Conservation (phyloP, 352 stramenopile species). For the Phytopythium aichiense region DNA sequence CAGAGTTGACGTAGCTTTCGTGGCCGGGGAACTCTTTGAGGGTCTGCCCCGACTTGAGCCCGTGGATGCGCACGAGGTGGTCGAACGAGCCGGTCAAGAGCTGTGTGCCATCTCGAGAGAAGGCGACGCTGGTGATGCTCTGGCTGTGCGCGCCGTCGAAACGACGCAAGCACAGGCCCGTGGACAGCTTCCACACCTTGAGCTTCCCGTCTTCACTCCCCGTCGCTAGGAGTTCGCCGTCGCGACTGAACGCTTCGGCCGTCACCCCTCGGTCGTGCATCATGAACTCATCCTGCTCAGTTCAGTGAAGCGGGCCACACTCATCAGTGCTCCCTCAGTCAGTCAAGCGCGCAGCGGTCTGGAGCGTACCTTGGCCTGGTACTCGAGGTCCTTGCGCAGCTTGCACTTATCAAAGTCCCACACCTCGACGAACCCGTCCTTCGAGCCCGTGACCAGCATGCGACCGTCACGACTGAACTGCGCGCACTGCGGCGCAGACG, state of each 20-base stretch:
- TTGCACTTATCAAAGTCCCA: slow-evolving; percentile 91
- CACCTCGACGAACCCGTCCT: slow-evolving; percentile 94
- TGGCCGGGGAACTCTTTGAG: slow-evolving; percentile 95
- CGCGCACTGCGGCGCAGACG: slow-evolving; percentile 73
- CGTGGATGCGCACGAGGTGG: slow-evolving; percentile 90
- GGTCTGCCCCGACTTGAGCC: slow-evolving; percentile 87
- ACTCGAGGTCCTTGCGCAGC: slow-evolving; percentile 90
- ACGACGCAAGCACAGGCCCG: slow-evolving; percentile 86
- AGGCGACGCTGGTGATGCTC: slow-evolving; percentile 83
- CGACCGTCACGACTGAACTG: slow-evolving; percentile 87
- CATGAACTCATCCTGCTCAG: slow-evolving; percentile 86
- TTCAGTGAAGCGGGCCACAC: background rate
- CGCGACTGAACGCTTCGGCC: slow-evolving; percentile 82
- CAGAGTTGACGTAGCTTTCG: slow-evolving; percentile 89
- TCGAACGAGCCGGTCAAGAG: slow-evolving; percentile 89
- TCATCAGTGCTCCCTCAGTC: background rate
- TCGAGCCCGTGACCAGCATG: slow-evolving; percentile 91
- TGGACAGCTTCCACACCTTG: slow-evolving; percentile 92
- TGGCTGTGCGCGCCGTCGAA: slow-evolving; percentile 83
- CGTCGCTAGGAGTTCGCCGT: slow-evolving; percentile 86
- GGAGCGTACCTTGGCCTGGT: slow-evolving; percentile 76
- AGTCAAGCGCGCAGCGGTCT: background rate
- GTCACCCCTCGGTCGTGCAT: slow-evolving; percentile 89
- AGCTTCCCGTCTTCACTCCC: slow-evolving; percentile 84
- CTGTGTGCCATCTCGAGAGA: slow-evolving; percentile 89